Evolutionary conservation across 441 rosid species (phyloP).

Genomic region (Viola pubescens): DNA sequence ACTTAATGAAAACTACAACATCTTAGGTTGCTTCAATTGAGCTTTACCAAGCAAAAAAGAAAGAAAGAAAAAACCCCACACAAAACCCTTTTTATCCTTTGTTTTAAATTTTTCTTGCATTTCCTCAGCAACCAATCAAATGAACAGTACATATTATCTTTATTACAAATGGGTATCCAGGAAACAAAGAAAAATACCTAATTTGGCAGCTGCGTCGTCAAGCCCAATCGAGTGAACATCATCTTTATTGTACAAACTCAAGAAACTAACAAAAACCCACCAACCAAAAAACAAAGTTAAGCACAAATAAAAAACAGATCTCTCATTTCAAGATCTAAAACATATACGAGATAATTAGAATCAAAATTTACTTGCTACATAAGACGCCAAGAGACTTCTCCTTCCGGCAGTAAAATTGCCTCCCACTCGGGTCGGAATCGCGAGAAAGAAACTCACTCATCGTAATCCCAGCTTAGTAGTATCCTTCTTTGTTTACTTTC

Average conservation of each 20-base stretch:
- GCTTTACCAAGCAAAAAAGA: not conserved
- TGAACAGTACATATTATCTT: not conserved
- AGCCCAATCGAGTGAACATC: slow-evolving; percentile 66
- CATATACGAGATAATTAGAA: not conserved
- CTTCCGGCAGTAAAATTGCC: slow-evolving; percentile 52
- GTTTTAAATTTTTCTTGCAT: not conserved
- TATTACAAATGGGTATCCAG: not conserved
- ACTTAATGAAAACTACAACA: not conserved
- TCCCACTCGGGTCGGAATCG: not conserved
- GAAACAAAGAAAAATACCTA: slow-evolving; percentile 36
- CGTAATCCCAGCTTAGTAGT: too few species aligned
- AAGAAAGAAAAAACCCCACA: not conserved
- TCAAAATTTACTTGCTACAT: slow-evolving; percentile 54
- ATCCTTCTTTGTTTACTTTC: not conserved
- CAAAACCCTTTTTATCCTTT: not conserved
- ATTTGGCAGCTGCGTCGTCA: slow-evolving; percentile 67
- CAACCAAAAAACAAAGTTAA: not conserved
- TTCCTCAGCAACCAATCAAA: slow-evolving; percentile 8
- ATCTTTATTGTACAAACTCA: slow-evolving; percentile 55
- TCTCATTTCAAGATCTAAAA: not conserved
- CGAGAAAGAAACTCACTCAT: too few species aligned
- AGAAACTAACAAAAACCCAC: slow-evolving; percentile 38
- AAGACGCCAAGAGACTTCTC: slow-evolving; percentile 85
- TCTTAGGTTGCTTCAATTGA: not conserved
- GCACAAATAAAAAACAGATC: not conserved